Base-by-base conservation (phyloP, 345 rosid species). In the Brassica napus region DNA sequence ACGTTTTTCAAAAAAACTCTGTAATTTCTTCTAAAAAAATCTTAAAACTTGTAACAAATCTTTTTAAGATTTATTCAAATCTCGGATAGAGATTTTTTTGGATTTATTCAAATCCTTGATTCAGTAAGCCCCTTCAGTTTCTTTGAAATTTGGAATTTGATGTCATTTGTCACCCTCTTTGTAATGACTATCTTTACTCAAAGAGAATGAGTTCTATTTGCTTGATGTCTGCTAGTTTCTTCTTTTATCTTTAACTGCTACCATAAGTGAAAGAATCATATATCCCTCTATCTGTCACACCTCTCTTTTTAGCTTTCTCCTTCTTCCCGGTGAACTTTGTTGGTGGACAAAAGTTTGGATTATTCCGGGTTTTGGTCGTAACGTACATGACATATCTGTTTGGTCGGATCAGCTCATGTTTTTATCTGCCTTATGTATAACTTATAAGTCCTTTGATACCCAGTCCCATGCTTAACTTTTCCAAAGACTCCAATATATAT, bases 351-450 rank as follows among this genome's bases (percentile, higher is more conserved):
- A 69, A 28, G 70, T 21, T 92, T 94, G 73, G 73, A 75, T 18
- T 82, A 92, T 1, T 81, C 63, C 65, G 98, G 98, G 63, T 89
- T 82, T 76, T 88, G 92, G 98, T 88, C 91, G 2, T 81, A 87
- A 79, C 76, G 88, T 65, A 80, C 85, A 21, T 92, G 94, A 76
- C 86, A 83, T 81, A 86, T 92, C 30, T 94, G 98, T 84, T 86
- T 91, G 97, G 89, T 94, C 28, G 97, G 97, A 87, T 89, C 97
- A 72, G 86, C 88, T 12, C 37, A 76, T 60, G 72, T 62, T 57
- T 57, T 42, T 44, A 10, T 63, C 54, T 12, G 76, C 70, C 73
- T 75, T 77, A 24, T 88, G 92, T 65, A 78, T 28, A 28, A 28
- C 37, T 69, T 69, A 75, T 14, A 70, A 64, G 74, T 44, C 73